Base-by-base conservation (phyloP, 805 yeast species). In the Limtongozyma cylindracea region DNA sequence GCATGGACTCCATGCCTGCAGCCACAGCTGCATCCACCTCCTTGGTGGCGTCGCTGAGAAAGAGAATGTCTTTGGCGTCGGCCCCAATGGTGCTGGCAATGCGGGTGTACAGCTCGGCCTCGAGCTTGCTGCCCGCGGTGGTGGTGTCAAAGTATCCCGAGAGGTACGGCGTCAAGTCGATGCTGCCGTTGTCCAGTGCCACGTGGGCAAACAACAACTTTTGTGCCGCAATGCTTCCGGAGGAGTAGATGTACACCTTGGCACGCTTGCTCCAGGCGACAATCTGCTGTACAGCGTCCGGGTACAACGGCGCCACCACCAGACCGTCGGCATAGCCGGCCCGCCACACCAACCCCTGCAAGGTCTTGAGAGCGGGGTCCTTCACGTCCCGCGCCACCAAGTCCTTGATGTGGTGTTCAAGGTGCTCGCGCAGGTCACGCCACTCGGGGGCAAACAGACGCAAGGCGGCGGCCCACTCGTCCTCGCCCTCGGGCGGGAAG, bases 141-240 rank as follows among this genome's bases (percentile, higher is more conserved):
- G 65, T 65, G 16, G 91, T 78, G 42, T 82, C 96, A 37, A 64
- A 82, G 44, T 78, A 82, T 10, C 71, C 91, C 5, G 47, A 27
- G 11, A 82, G 37, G 12, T 40, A 38, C 1, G 42, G 39, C 19
- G 61, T 71, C 34, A 77, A 39, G 39, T 73, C 74, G 8, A 43
- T 27, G 12, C 47, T 37, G 7, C 43, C 42, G 4, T 46, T 43
- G 8, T 22, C 24, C 16, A 29, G 25, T 23, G 46, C 46, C 7
- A 73, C 82, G 37, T 73, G 59, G 0, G 53, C 55, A 36, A 82
- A 77, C 25, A 82, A 44, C 27, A 82, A 46, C 33, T 68, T 71
- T 34, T 82, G 96, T 1, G 95, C 95, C 27, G 66, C 60, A 12
- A 82, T 64, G 19, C 88, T 69, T 1, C 96, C 96, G 13, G 91